Conservation (phyloP, 148 eudicot genomes). For the Cornus kousa region DNA sequence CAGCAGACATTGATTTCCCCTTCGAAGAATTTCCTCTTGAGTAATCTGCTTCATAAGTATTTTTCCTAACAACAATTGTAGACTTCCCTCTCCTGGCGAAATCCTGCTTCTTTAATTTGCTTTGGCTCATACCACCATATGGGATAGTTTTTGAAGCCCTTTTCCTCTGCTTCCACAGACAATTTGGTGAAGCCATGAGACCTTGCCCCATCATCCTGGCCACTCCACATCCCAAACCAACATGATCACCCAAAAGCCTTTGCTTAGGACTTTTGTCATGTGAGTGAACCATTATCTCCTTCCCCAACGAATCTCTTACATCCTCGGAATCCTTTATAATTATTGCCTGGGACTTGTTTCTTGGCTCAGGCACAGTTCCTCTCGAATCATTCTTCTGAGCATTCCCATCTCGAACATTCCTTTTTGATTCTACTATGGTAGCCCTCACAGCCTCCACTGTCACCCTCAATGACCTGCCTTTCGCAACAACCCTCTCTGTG, state of each 20-base stretch:
- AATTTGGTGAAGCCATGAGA: too few species aligned
- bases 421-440: slow-evolving; percentile 14
- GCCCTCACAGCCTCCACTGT: neutral
- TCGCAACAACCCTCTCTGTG: neutral
- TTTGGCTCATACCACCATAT: slow-evolving; percentile 16
- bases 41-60: slow-evolving; percentile 4
- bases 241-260: too few species aligned
- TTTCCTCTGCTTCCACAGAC: too few species aligned
- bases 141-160: slow-evolving; percentile 7
- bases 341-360: slow-evolving; percentile 1
- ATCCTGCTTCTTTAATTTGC: slow-evolving; percentile 22
- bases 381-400: slow-evolving; percentile 2
- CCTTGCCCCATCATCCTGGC: too few species aligned
- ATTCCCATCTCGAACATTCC: slow-evolving; percentile 11
- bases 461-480: neutral
- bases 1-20: slow-evolving; percentile 9
- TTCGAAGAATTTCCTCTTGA: slow-evolving; percentile 21
- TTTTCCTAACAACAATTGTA: slow-evolving; percentile 18
- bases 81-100: slow-evolving; percentile 16
- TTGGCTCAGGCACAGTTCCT: slow-evolving; percentile 14
- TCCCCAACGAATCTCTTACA: slow-evolving; percentile 10
- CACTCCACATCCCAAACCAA: too few species aligned
- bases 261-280: too few species aligned
- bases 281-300: too few species aligned
- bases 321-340: slow-evolving; percentile 14